Base-by-base conservation (phyloP, 169 alveolate species). In the Eimeria necatrix region DNA sequence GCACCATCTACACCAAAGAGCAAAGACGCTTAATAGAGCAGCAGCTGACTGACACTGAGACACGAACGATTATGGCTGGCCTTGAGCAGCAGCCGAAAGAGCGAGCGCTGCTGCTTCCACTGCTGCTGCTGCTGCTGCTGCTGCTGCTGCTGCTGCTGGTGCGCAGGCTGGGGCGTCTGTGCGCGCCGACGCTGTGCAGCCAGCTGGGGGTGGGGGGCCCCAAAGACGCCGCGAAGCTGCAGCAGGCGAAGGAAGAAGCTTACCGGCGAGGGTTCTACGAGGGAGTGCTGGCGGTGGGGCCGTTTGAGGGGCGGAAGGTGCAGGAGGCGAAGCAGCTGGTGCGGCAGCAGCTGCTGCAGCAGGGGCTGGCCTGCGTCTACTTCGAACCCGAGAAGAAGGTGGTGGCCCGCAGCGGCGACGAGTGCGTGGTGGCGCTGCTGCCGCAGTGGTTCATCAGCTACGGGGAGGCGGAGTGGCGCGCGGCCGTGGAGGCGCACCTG, bases 371-470 rank as follows among this genome's bases (percentile, higher is more conserved):
- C 5, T 59, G 96, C 46, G 93, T 97, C 24, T 99, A 99, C 97
- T 98, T 96, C 88, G 99, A 99, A 95, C 99, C 99, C 6, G 99
- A 99, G 95, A 98, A 98, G 46, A 88, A 96, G 20, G 99, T 99
- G 4, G 97, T 99, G 49, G 98, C 99, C 24, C 96, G 99, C 93
- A 97, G 99, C 70, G 99, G 99, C 16, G 99, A 98, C 88, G 98
- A 97, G 90, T 99, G 99, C 94, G 98, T 99, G 51, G 99, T 99
- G 51, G 99, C 99, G 2, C 95, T 98, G 52, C 98, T 99, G 81
- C 98, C 98, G 94, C 98, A 99, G 97, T 99, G 99, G 99, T 99
- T 98, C 97, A 95, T 99, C 61, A 98, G 97, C 88, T 99, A 99
- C 97, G 99, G 99, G 26, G 99, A 99, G 93, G 98, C 98, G 71